A percentile compares a stretch with the other conserved stretches of the same genome.
These are phyloP conservation scores for Sclerotinia trifoliorum DNA, from an alignment of 2,329 filamentous ascomycete genomes.

Conservation along the genomic window DNA sequence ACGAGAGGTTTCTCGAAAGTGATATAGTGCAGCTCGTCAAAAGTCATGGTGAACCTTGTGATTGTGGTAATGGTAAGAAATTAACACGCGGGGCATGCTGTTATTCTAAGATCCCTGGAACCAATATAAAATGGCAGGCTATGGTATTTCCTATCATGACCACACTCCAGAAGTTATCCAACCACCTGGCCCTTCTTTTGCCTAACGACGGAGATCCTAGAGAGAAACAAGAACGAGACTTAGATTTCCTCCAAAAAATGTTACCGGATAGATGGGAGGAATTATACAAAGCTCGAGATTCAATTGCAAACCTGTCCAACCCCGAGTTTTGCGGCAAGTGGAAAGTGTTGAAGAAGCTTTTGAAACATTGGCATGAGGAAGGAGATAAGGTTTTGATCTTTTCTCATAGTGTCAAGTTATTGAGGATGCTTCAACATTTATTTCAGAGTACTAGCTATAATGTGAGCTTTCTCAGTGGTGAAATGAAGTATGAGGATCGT, in stretches of 20 bases:
- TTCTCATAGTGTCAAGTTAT: constrained; percentile 81
- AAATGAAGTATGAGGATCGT: constrained; percentile 78
- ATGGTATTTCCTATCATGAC: constrained; percentile 84
- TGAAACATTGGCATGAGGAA: constrained; percentile 85
- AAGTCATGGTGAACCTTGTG: constrained; percentile 64
- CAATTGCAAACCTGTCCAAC: constrained; percentile 76
- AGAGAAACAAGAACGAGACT: constrained; percentile 76
- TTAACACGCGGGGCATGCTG: constrained; percentile 74
- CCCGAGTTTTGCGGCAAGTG: constrained; percentile 96
- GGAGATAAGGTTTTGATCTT: constrained; percentile 96
- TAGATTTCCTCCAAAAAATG: constrained; percentile 70
- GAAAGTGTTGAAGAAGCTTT: constrained; percentile 82
- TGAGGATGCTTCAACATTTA: constrained; percentile 80
- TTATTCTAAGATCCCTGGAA: constrained; percentile 52
- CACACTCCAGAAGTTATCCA: constrained; percentile 82
- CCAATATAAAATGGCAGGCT: constrained; percentile 50
- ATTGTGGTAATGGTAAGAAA: constrained; percentile 66
- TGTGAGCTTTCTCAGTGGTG: constrained; percentile 86
- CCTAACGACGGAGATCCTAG: constrained; percentile 61
- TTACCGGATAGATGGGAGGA: constrained; percentile 73
- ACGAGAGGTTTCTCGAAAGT: constrained; percentile 76
- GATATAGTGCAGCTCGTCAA: constrained; percentile 69
- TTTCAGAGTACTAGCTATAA: constrained; percentile 89
- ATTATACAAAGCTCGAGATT: constrained; percentile 73
- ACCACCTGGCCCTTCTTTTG: constrained; percentile 86